Base-by-base conservation (phyloP, 140 eudicot species). In the Stevia rebaudiana region DNA sequence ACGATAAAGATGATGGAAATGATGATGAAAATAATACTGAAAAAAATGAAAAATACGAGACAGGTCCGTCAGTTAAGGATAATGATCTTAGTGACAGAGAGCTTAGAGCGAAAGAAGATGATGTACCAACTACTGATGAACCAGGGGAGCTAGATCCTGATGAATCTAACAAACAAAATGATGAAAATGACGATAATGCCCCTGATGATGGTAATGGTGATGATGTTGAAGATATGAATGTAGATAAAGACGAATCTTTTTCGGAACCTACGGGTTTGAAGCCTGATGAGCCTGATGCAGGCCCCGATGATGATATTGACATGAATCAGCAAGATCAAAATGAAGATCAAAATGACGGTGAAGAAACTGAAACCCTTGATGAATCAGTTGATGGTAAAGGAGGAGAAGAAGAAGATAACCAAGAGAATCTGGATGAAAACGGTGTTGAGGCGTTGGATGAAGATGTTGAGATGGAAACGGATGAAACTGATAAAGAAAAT, bases 71-170 rank as follows among this genome's bases (percentile, higher is more conserved):
- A 1, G 89, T 83, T n/a, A 74, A 79, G 51, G 96, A 85, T 39
- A 31, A 65, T 30, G 85, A 82, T 77, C 16, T 77, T 2, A 75
- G 63, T 73, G 86, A 68, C 22, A 77, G 87, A 68, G 95, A 92
- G 83, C 90, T 92, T 68, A 76, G 90, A 76, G 95, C 87, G 47
- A 92, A 85, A 62, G 95, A 88, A 58, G 96, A 87, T 54, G 71
- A 83, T 51, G 81, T 67, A 46, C 59, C 73, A 35, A 43, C 60
- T 47, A 59, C 71, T n/a, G 89, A 75, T 68, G 96, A 79, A 8
- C 59, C 64, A 23, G 85, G 72, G 43, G 89, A 86, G 46, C 63
- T 69, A 5, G 90, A 74, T 78, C 62, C 63, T 15, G 79, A 84
- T 49, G 81, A 75, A 67, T 72, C 70, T 3, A 73, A 63, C 47